These are phyloP conservation scores for Schizophyllum commune DNA, from an alignment of 1,284 basidiomycete genomes.

Conservation along the genomic window DNA sequence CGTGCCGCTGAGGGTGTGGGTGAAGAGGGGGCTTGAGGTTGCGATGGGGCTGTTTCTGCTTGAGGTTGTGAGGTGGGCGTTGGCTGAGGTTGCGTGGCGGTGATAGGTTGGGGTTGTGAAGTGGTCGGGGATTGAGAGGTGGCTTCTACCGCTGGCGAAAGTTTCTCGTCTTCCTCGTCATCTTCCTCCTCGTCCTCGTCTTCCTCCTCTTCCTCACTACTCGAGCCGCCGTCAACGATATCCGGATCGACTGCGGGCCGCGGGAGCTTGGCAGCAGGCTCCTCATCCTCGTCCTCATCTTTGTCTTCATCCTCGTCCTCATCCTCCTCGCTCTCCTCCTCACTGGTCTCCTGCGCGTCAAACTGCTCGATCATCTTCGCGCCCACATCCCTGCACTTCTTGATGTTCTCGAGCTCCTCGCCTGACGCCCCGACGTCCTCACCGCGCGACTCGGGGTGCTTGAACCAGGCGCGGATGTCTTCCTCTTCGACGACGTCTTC, in stretches of 20 bases:
- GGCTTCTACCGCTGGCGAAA: no score
- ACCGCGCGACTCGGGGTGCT: slow-evolving; percentile 40
- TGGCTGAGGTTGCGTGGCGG: no score
- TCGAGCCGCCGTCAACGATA: slow-evolving; percentile 10
- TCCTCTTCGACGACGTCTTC: slow-evolving; percentile 74
- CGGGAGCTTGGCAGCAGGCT: not conserved
- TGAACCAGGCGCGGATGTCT: slow-evolving; percentile 68
- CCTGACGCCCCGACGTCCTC: slow-evolving; percentile 29
- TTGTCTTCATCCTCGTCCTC: slow-evolving; percentile 19
- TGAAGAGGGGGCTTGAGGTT: no score
- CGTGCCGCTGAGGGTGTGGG: not conserved
- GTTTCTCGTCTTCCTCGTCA: slow-evolving; percentile 1
- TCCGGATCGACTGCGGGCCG: not conserved
- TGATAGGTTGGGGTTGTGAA: no score
- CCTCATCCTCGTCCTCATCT: slow-evolving; percentile 6
- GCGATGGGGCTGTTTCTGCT: no score
- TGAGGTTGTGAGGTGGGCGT: no score
- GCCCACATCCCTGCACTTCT: slow-evolving; percentile 67
- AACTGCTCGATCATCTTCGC: slow-evolving; percentile 70
- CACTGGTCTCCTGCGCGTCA: slow-evolving; percentile 56
- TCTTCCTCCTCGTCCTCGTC: slow-evolving; percentile 8
- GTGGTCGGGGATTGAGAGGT: no score
- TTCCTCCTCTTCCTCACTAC: slow-evolving; percentile 16
- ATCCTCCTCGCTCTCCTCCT: slow-evolving; percentile 31
- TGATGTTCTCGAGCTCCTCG: slow-evolving; percentile 42